These are phyloP conservation scores for Daldinia concentrica DNA, from an alignment of 495 filamentous ascomycete genomes.

Conservation along the genomic window DNA sequence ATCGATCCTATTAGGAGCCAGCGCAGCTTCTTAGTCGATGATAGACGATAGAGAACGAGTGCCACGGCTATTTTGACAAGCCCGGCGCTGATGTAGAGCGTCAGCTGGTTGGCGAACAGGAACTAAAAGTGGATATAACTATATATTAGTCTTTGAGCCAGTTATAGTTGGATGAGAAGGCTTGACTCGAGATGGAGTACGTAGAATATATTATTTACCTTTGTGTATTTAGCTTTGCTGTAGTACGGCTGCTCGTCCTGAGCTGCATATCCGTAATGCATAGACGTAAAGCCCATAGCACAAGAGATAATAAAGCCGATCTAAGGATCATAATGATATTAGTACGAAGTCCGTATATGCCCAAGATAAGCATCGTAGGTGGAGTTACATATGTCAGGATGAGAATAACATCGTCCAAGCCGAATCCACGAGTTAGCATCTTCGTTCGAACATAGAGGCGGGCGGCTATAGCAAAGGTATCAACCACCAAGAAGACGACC, in stretches of 20 bases:
- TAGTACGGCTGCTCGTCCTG: slow-evolving; percentile 40
- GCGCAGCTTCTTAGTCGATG: slow-evolving; percentile 34
- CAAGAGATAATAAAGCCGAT: slow-evolving; percentile 42
- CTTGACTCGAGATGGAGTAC: neutral
- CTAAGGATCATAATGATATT: slow-evolving; percentile 16
- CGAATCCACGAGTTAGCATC: slow-evolving; percentile 38
- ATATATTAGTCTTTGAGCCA: slow-evolving; percentile 8
- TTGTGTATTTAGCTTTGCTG: slow-evolving; percentile 22
- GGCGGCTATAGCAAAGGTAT: slow-evolving; percentile 32
- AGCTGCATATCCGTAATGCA: slow-evolving; percentile 45
- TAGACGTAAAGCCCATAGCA: slow-evolving; percentile 42
- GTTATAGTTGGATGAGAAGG: neutral
- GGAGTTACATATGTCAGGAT: slow-evolving; percentile 39
- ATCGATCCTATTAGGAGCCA: slow-evolving; percentile 39
- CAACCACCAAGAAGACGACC: slow-evolving; percentile 38
- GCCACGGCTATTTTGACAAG: slow-evolving; percentile 45
- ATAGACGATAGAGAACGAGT: slow-evolving; percentile 42
- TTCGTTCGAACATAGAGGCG: slow-evolving; percentile 43
- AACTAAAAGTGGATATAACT: slow-evolving; percentile 18
- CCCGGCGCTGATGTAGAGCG: slow-evolving; percentile 45
- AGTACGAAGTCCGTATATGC: neutral
- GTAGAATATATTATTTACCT: slow-evolving; percentile 20
- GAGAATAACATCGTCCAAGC: slow-evolving; percentile 44
- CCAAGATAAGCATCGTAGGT: neutral
- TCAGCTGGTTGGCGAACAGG: slow-evolving; percentile 42